phyloP scores from a whole-genome alignment of 1,284 basidiomycete species.

The Hemileia vastatrix region DNA sequence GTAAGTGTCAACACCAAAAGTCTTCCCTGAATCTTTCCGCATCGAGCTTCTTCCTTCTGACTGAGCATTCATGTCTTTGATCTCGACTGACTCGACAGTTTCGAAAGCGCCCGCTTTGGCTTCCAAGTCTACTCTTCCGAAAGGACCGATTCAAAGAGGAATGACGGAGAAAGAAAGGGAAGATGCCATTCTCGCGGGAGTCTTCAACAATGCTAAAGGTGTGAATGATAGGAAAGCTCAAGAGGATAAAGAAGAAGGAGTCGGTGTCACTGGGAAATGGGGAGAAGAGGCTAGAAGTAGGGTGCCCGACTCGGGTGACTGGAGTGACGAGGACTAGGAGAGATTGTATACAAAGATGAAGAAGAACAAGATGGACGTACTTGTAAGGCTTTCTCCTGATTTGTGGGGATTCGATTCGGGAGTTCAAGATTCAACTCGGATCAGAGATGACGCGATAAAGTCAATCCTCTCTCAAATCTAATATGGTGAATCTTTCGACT shows the following conservation, averaged over 20 bases:
- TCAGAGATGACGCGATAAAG: too few relatives aligned
- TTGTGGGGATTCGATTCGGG: too few relatives aligned
- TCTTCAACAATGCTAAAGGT: not conserved
- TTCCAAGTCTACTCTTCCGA: slow-evolving; percentile 10
- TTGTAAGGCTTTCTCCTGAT: too few relatives aligned
- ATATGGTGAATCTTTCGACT: too few relatives aligned
- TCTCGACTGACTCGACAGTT: slow-evolving; percentile 1
- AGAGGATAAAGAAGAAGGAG: not conserved
- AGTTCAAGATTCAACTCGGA: too few relatives aligned
- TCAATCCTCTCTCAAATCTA: too few relatives aligned
- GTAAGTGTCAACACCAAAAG: slow-evolving; percentile 33
- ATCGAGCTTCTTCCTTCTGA: not conserved
- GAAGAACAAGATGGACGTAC: too few relatives aligned
- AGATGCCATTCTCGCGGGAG: slow-evolving; percentile 2
- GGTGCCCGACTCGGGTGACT: not conserved
- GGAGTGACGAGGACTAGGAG: not conserved
- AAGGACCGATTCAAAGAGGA: slow-evolving; percentile 18
- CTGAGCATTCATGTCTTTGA: too few relatives aligned
- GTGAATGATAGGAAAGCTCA: not conserved
- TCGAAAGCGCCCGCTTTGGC: slow-evolving; percentile 15
- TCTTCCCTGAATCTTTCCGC: not conserved
- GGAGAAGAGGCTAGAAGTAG: not conserved
- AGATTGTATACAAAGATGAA: too few relatives aligned
- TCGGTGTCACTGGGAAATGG: not conserved
- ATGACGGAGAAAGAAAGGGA: slow-evolving; percentile 22